Evolutionary conservation across 805 yeast genomes (phyloP).

Genomic region (Starmera dryadoides): DNA sequence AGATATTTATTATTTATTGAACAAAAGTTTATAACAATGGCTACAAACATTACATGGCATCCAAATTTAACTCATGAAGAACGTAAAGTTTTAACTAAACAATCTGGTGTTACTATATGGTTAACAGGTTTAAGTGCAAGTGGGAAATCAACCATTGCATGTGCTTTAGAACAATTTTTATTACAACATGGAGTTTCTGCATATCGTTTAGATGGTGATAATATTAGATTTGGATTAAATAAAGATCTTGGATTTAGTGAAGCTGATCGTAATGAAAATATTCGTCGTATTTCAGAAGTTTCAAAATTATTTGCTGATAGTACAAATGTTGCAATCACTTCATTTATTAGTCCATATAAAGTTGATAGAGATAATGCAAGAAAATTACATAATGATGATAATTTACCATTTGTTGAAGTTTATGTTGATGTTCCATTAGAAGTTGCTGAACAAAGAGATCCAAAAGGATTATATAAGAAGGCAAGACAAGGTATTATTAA

Average conservation of each 20-base stretch:
- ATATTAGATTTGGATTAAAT: slow-evolving; percentile 89
- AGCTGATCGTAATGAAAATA: slow-evolving; percentile 88
- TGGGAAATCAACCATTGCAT: slow-evolving; percentile 89
- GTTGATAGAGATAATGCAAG: slow-evolving; percentile 83
- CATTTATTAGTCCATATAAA: slow-evolving; percentile 88
- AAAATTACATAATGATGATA: slow-evolving; percentile 67
- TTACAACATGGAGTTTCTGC: slow-evolving; percentile 64
- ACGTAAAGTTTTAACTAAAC: slow-evolving; percentile 64
- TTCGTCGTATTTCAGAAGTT: slow-evolving; percentile 91
- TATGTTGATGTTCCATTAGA: slow-evolving; percentile 89
- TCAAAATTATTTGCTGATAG: slow-evolving; percentile 91
- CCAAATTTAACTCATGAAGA: slow-evolving; percentile 79
- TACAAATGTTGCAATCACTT: slow-evolving; percentile 80
- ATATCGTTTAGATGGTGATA: slow-evolving; percentile 92
- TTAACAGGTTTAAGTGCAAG: slow-evolving; percentile 92
- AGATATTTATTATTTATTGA: too few relatives aligned
- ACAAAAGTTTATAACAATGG: slow-evolving; percentile 49
- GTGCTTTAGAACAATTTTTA: slow-evolving; percentile 82
- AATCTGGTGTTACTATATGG: slow-evolving; percentile 90
- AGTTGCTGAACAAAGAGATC: slow-evolving; percentile 95
- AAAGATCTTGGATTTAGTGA: slow-evolving; percentile 92
- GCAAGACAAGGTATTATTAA: slow-evolving; percentile 92
- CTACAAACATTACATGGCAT: slow-evolving; percentile 97
- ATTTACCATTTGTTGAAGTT: slow-evolving; percentile 83
- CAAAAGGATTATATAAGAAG: slow-evolving; percentile 93